Base-by-base conservation (phyloP, 179 eudicot genomes). In the Patellifolia procumbens region DNA sequence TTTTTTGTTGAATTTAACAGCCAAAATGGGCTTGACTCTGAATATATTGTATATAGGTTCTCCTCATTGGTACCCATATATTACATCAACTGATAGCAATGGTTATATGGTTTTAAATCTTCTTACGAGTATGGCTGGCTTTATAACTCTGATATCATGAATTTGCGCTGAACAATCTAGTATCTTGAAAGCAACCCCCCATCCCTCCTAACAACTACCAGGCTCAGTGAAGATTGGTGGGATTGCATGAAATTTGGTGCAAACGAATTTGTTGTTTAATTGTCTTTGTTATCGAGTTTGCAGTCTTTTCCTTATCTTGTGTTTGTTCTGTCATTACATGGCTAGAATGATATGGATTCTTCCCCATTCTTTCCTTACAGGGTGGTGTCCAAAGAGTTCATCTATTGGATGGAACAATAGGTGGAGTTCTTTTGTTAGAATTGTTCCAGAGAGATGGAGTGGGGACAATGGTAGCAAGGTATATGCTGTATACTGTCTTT, bases 401-500 rank as follows among this genome's bases (percentile, higher is more conserved):
- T 83, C 77, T 95, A 9, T 75, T 95, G 76, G 97, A 95, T 88
- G 99, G 99, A 65, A 95, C 94, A 70, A 76, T 81, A 52, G 91
- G 86, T 68, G 99, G 97, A 74, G 97, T 92, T 79, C 75, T 95
- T 75, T 75, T 95, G 70, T 71, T 88, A 81, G 99, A 95, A 86
- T 81, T 95, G 79, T 95, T 88, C 79, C 97, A 89, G 79, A 89
- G 99, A 85, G 97, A 89, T 74, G 99, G 99, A 81, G 94, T 87
- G 48, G 99, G 99, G 77, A 95, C 99, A 4, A 95, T 95, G 99
- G 97, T 95, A 17, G 94, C 99, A 64, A 92, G 99, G 99, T 95
- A 88, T 74, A 22, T 74, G 29, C 46, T 70, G n/a, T n/a, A n/a
- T n/a, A n/a, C n/a, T n/a, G 67, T 73, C 52, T 75, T 58, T 55